phyloP scores from a whole-genome alignment of 495 filamentous ascomycete genomes.

The Penicillium tannophilum region DNA sequence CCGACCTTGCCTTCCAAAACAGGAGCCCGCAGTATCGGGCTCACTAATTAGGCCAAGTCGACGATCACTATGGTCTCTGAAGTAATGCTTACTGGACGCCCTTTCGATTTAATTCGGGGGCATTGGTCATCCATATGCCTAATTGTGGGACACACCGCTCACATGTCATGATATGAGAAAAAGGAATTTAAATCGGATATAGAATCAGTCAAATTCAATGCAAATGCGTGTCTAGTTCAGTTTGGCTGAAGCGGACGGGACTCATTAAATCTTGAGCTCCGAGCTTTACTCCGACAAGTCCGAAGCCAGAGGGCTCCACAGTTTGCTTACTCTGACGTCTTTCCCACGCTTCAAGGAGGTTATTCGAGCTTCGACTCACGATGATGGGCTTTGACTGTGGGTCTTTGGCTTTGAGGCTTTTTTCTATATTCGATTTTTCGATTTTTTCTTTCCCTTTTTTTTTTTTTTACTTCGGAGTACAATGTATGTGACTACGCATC shows the following conservation, averaged over 20 bases:
- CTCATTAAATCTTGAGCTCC: not conserved
- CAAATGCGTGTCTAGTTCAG: not conserved
- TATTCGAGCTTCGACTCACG: conserved; percentile 14
- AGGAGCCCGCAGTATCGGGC: conserved; percentile 12
- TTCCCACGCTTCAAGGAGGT: conserved; percentile 9
- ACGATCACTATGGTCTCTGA: not conserved
- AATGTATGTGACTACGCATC: conserved; percentile 2
- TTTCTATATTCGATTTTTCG: not conserved
- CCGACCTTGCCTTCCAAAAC: conserved; percentile 1
- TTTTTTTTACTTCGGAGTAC: conserved; percentile 21
- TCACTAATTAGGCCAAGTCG: not conserved
- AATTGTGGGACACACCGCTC: too few species aligned
- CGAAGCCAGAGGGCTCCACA: conserved; percentile 12
- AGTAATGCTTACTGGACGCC: conserved; percentile 8
- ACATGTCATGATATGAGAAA: too few species aligned
- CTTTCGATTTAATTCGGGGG: not conserved
- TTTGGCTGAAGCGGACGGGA: not conserved
- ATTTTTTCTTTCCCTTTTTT: not conserved
- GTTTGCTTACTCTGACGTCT: conserved; percentile 18
- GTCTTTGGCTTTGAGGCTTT: conserved; percentile 13
- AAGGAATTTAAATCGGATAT: too few species aligned
- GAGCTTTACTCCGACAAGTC: conserved; percentile 8
- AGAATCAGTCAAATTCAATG: not conserved
- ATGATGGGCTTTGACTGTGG: conserved; percentile 17
- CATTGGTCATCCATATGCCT: not conserved